Conservation (phyloP, 257 asterid species). For the Solanum infundibuliforme region DNA sequence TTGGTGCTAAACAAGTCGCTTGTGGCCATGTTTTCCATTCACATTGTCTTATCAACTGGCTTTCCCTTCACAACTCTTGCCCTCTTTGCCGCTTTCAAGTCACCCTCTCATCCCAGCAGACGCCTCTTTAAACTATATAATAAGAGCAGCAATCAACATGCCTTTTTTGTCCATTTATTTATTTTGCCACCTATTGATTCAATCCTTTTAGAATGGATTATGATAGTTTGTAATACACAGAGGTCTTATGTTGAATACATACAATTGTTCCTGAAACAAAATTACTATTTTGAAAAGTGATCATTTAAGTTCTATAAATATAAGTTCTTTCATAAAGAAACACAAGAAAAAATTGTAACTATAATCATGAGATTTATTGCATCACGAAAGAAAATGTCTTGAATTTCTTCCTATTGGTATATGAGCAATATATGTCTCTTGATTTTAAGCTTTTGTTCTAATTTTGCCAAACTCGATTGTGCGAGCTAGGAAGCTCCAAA, state of each 20-base stretch:
- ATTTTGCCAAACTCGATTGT: too few species aligned
- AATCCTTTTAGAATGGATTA: not conserved
- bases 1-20: slow-evolving; percentile 4
- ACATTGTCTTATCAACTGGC: slow-evolving; percentile 16
- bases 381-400: not conserved
- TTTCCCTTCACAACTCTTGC: slow-evolving; percentile 18
- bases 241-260: not conserved
- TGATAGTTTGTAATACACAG: not conserved
- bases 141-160: not conserved
- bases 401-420: not conserved
- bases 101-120: not conserved
- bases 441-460: too few species aligned
- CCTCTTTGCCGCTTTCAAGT: slow-evolving; percentile 23
- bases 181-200: not conserved
- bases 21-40: slow-evolving; percentile 27
- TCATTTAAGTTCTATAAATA: too few species aligned
- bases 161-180: too few species aligned
- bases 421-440: not conserved
- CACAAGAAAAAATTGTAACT: too few species aligned
- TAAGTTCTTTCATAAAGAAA: too few species aligned
- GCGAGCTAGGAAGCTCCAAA: too few species aligned
- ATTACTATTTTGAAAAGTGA: not conserved
- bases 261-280: not conserved
- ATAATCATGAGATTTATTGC: too few species aligned
- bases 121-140: not conserved